Percentiles rank a stretch among this genome's conserved stretches.
Evolutionary conservation across 495 filamentous ascomycete genomes (phyloP).

Genomic region (Daldinia bambusicola): DNA sequence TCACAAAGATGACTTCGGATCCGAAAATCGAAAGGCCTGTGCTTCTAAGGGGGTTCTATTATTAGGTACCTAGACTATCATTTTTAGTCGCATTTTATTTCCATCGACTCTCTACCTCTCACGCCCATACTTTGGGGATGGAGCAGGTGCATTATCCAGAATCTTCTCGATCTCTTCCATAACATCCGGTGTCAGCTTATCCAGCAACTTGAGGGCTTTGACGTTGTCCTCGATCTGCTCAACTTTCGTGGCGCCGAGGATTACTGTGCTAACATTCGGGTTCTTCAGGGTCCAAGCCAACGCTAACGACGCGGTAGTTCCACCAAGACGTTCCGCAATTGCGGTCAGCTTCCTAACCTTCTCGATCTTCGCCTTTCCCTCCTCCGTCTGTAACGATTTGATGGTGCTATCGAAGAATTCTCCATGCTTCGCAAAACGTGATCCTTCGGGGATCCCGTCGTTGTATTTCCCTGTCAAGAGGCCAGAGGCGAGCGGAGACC

Average conservation of each 20-base stretch:
- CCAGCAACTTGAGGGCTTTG: conserved; percentile 68
- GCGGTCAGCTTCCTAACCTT: conserved; percentile 62
- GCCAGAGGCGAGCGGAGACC: conserved; percentile 74
- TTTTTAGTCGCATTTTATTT: conserved; percentile 2
- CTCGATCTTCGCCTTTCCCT: conserved; percentile 51
- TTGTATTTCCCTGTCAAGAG: conserved; percentile 86
- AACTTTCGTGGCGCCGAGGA: conserved; percentile 75
- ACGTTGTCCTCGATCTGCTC: conserved; percentile 79
- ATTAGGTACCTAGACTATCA: background rate
- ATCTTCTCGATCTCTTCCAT: conserved; percentile 75
- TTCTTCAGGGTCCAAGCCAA: conserved; percentile 83
- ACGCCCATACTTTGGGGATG: conserved; percentile 29
- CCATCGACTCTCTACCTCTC: conserved; percentile 17
- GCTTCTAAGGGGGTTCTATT: background rate
- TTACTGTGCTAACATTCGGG: conserved; percentile 75
- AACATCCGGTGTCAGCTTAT: conserved; percentile 72
- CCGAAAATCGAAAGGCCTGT: background rate
- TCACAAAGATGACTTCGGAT: background rate
- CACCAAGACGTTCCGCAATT: conserved; percentile 73
- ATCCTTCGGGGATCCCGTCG: conserved; percentile 67
- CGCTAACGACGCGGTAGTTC: conserved; percentile 61
- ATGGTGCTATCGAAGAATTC: conserved; percentile 54
- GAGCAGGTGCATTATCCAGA: conserved; percentile 41
- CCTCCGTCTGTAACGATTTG: conserved; percentile 49
- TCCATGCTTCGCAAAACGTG: conserved; percentile 61